Conservation (phyloP, 208 protist species). For the Strigomonas galati region DNA sequence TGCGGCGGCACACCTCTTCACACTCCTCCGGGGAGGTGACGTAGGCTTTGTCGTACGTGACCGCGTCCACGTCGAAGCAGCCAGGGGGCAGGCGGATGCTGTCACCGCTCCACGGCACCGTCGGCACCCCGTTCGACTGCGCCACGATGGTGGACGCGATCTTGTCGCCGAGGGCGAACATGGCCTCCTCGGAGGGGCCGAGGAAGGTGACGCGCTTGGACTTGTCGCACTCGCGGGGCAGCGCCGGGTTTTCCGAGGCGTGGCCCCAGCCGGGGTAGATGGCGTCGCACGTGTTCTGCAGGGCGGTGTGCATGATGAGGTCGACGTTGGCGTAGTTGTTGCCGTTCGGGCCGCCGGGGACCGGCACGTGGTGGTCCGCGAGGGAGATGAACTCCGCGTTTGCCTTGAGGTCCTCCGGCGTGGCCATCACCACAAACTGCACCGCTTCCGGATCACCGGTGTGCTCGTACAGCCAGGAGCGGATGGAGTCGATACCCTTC, state of each 20-base stretch:
- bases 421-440: constrained; percentile 98
- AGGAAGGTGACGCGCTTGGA: constrained; percentile 67
- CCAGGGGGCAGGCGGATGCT: constrained; percentile 49
- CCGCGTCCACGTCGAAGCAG: constrained; percentile 70
- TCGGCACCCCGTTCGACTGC: constrained; percentile 94
- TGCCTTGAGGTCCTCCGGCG: constrained; percentile 97
- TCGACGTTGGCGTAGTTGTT: constrained; percentile 99
- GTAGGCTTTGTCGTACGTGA: constrained; percentile 87
- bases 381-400: constrained; percentile 98
- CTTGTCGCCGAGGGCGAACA: constrained; percentile 97
- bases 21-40: constrained; percentile 92
- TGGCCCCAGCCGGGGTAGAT: constrained; percentile 99
- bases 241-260: constrained; percentile 97
- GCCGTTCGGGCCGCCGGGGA: constrained; percentile 96
- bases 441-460: constrained; percentile 94
- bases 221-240: constrained; percentile 86
- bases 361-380: constrained; percentile 92
- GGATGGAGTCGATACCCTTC: constrained; percentile 97
- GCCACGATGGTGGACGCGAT: constrained; percentile 97
- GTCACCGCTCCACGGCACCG: constrained; percentile 92
- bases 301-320: constrained; percentile 96
- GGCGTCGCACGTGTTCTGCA: constrained; percentile 90
- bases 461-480: constrained; percentile 94
- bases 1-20: constrained; percentile 67
- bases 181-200: constrained; percentile 77